Percentiles rank a stretch among this genome's conserved stretches.
These are phyloP conservation scores for Laetiporus sulphureus DNA, from an alignment of 1,284 basidiomycete genomes.

Conservation along the genomic window DNA sequence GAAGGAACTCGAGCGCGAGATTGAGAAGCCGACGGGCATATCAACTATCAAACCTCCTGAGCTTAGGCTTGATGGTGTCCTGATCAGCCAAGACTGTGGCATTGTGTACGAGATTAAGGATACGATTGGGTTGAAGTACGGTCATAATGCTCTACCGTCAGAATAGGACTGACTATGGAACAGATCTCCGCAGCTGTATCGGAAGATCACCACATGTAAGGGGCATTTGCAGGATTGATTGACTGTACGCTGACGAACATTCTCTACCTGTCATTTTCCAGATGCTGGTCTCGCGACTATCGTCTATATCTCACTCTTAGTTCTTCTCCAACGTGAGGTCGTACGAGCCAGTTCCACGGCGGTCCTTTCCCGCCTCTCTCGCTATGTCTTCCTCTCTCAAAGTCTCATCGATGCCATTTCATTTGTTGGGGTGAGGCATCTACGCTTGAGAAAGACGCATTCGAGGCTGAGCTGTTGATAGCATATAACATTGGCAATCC, in stretches of 20 bases:
- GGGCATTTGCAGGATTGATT: constrained; percentile 8
- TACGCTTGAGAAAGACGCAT: not conserved
- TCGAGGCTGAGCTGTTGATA: constrained; percentile 12
- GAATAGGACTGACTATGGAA: not conserved
- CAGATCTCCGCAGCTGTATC: constrained; percentile 62
- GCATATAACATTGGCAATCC: constrained; percentile 79
- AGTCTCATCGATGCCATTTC: constrained; percentile 74
- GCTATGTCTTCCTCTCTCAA: constrained; percentile 77
- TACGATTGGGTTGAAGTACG: constrained; percentile 57
- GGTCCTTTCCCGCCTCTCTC: constrained; percentile 69
- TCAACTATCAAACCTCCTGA: constrained; percentile 49
- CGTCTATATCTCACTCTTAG: constrained; percentile 62
- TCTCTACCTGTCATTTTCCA: too few species aligned
- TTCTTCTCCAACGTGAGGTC: constrained; percentile 68
- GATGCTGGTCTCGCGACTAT: constrained; percentile 68
- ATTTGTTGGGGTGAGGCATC: constrained; percentile 55
- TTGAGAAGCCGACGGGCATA: constrained; percentile 65
- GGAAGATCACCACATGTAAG: constrained; percentile 78
- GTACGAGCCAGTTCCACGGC: constrained; percentile 72
- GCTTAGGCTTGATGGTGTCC: constrained; percentile 51
- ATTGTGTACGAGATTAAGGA: constrained; percentile 60
- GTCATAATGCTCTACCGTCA: not conserved
- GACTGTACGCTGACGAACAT: not conserved
- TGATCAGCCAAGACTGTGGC: constrained; percentile 77
- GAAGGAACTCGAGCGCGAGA: constrained; percentile 64